Evolutionary conservation across 2,329 filamentous ascomycete species (phyloP).

Genomic region (Pestalotiopsis sp.): DNA sequence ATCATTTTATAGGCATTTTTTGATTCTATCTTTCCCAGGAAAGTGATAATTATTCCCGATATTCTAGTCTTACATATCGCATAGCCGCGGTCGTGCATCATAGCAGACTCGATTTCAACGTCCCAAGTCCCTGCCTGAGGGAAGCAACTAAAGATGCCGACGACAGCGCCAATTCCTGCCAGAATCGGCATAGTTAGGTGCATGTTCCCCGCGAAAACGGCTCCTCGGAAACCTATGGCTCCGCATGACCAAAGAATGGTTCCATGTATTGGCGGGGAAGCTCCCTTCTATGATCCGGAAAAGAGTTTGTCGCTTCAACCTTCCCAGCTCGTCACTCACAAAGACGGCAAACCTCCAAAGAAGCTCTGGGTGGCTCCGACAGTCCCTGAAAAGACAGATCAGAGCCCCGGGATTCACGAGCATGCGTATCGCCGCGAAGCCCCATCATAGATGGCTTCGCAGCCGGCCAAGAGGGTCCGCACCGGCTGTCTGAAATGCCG

Average conservation of each 20-base stretch:
- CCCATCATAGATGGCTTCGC: conserved; percentile 11
- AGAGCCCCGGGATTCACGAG: not conserved
- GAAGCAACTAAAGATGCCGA: not conserved
- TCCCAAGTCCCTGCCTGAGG: not conserved
- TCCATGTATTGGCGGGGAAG: not conserved
- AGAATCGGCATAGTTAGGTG: not conserved
- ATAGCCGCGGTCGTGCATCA: too few relatives aligned
- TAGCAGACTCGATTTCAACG: not conserved
- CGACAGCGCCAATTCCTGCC: conserved; percentile 1
- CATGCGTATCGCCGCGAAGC: not conserved
- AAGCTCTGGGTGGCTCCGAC: not conserved
- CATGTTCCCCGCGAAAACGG: not conserved
- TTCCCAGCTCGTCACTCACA: conserved; percentile 10
- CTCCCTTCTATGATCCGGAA: not conserved
- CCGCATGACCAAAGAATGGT: not conserved
- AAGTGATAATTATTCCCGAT: too few relatives aligned
- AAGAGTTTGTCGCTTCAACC: conserved; percentile 11
- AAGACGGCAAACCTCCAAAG: not conserved
- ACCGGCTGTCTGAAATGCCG: conserved; percentile 54
- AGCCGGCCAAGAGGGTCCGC: conserved; percentile 33
- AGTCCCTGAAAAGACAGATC: not conserved
- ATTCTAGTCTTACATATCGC: too few relatives aligned
- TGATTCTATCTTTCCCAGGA: too few relatives aligned
- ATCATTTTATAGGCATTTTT: too few relatives aligned
- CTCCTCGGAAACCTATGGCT: not conserved